Evolutionary conservation across 441 rosid genomes (phyloP).

Genomic region (Arabidopsis hybrid): DNA sequence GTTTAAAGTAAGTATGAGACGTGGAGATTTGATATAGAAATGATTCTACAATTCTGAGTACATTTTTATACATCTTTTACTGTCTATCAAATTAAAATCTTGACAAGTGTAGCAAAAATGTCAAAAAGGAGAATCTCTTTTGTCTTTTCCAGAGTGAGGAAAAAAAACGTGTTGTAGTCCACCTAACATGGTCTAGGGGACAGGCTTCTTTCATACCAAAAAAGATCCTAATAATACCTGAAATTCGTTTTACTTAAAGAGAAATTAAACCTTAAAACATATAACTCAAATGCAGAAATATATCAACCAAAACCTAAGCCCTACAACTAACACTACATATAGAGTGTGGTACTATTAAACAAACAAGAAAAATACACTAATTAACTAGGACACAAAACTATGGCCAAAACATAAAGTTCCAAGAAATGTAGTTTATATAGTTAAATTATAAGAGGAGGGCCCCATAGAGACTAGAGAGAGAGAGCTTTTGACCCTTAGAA

Average conservation of each 20-base stretch:
- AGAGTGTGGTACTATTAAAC: background rate
- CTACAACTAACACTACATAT: background rate
- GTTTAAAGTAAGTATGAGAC: slow-evolving; percentile 7
- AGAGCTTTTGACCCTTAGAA: slow-evolving; percentile 46
- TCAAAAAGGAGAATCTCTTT: slow-evolving; percentile 25
- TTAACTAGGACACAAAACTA: background rate
- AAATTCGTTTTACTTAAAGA: slow-evolving; percentile 1
- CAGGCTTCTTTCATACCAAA: background rate
- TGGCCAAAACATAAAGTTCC: slow-evolving; percentile 10
- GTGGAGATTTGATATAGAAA: slow-evolving; percentile 13
- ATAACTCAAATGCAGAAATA: background rate
- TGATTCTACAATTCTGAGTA: background rate
- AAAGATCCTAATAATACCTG: slow-evolving; percentile 5
- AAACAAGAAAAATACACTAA: background rate
- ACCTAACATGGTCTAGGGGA: slow-evolving; percentile 34
- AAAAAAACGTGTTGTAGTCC: slow-evolving; percentile 31
- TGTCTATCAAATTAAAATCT: background rate
- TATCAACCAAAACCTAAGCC: background rate
- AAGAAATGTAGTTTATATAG: slow-evolving; percentile 34
- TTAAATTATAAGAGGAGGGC: slow-evolving; percentile 25
- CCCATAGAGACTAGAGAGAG: slow-evolving; percentile 16
- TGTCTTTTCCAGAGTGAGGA: slow-evolving; percentile 23
- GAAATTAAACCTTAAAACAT: background rate
- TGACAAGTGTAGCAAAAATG: slow-evolving; percentile 1
- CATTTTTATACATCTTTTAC: background rate